phyloP scores from a whole-genome alignment of 2,329 filamentous ascomycete species.

The Cladosporium colombiae region DNA sequence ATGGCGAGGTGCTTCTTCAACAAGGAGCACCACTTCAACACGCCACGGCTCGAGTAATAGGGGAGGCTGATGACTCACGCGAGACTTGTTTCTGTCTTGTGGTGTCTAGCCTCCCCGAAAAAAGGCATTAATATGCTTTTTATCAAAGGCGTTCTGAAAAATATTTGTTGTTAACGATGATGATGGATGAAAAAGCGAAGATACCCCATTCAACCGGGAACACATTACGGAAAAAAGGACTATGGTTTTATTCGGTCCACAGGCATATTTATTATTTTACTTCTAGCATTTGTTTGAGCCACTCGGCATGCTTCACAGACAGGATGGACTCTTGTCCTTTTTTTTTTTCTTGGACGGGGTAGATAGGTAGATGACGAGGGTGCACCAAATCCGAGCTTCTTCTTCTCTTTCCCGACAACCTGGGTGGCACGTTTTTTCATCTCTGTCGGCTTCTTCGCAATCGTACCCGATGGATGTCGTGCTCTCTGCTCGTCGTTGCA shows the following conservation, averaged over 20 bases:
- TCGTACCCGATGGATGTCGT: background rate
- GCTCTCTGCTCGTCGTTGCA: background rate
- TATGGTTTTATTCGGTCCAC: background rate
- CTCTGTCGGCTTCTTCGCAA: background rate
- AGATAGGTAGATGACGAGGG: background rate
- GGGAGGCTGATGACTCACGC: background rate
- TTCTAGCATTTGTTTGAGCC: background rate
- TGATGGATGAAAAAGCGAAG: slow-evolving; percentile 27
- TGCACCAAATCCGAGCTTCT: background rate
- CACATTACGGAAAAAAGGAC: slow-evolving; percentile 15
- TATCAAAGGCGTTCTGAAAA: slow-evolving; percentile 25
- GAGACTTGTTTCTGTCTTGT: background rate
- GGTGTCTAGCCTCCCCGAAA: background rate
- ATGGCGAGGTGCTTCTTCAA: slow-evolving; percentile 33
- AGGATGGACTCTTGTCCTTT: background rate
- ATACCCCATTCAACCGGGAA: slow-evolving; percentile 39
- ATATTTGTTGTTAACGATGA: slow-evolving; percentile 19
- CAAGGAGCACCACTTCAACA: slow-evolving; percentile 24
- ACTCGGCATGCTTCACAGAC: background rate
- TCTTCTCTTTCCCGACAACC: background rate
- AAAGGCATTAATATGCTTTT: slow-evolving; percentile 10
- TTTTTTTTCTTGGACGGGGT: background rate
- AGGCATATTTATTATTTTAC: background rate
- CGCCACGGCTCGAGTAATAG: slow-evolving; percentile 16
- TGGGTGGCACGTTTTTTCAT: background rate